phyloP scores from a whole-genome alignment of 148 eudicot genomes.

The Fagopyrum tataricum region DNA sequence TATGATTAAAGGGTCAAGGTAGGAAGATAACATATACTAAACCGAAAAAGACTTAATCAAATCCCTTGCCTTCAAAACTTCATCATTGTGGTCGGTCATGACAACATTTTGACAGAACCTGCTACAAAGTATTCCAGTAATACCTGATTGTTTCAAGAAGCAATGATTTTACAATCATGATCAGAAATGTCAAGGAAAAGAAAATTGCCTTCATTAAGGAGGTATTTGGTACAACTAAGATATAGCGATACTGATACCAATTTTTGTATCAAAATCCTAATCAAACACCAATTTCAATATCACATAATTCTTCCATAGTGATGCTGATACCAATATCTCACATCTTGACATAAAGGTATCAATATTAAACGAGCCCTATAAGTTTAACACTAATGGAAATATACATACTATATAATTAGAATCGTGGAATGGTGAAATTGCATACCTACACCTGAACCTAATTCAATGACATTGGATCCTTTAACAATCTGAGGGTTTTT shows the following conservation, averaged over 20 bases:
- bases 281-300: too few relatives aligned
- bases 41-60: background rate
- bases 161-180: background rate
- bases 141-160: conserved; percentile 33
- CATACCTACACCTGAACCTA: conserved; percentile 97
- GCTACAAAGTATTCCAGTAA: conserved; percentile 80
- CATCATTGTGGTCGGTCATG: conserved; percentile 83
- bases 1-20: background rate
- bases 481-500: conserved; percentile 59
- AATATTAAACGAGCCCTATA: too few relatives aligned
- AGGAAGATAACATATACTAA: background rate
- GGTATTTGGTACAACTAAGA: too few relatives aligned
- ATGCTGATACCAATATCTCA: too few relatives aligned
- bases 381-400: background rate
- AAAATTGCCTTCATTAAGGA: background rate
- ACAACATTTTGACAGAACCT: conserved; percentile 69
- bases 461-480: conserved; percentile 71
- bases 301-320: too few relatives aligned
- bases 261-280: too few relatives aligned
- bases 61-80: conserved; percentile 83
- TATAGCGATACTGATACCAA: too few relatives aligned
- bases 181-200: background rate
- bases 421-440: background rate
- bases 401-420: background rate
- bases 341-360: too few relatives aligned